These are phyloP conservation scores for Canavalia gladiata DNA, from an alignment of 306 rosid genomes.

Conservation along the genomic window DNA sequence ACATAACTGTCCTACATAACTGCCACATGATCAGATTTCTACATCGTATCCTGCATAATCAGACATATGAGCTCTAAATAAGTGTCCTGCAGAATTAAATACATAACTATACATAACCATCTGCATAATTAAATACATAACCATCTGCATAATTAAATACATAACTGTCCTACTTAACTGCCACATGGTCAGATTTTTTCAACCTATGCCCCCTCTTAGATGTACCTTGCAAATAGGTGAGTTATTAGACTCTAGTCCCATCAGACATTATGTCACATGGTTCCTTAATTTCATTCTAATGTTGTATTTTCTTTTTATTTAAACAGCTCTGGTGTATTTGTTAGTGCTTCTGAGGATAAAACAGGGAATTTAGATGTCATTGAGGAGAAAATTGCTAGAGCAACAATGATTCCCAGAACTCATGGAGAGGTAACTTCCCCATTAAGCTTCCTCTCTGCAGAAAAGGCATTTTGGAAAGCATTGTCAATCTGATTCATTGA, in stretches of 20 bases:
- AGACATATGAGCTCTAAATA: too few species aligned
- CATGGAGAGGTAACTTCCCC: constrained; percentile 84
- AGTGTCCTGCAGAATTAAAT: too few species aligned
- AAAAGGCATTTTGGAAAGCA: constrained; percentile 28
- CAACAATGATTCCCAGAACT: constrained; percentile 82
- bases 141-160: too few species aligned
- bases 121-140: too few species aligned
- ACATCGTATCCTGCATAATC: neutral
- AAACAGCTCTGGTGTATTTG: constrained; percentile 85
- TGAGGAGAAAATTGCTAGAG: constrained; percentile 92
- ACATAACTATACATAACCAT: too few species aligned
- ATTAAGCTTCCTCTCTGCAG: neutral
- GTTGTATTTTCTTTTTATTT: constrained; percentile 36
- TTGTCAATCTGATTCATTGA: constrained; percentile 10
- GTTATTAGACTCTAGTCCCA: neutral
- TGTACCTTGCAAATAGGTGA: neutral
- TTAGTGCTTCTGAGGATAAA: constrained; percentile 82
- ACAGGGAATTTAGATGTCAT: constrained; percentile 68
- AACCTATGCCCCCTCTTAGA: neutral
- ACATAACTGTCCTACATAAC: neutral
- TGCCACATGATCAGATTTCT: neutral
- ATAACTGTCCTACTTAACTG: too few species aligned
- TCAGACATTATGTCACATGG: neutral
- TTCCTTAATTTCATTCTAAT: constrained; percentile 37
- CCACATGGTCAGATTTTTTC: too few species aligned